Percentiles rank a stretch among this genome's conserved stretches.
phyloP scores from a whole-genome alignment of 306 rosid genomes.

The Elaeagnus macrophylla region DNA sequence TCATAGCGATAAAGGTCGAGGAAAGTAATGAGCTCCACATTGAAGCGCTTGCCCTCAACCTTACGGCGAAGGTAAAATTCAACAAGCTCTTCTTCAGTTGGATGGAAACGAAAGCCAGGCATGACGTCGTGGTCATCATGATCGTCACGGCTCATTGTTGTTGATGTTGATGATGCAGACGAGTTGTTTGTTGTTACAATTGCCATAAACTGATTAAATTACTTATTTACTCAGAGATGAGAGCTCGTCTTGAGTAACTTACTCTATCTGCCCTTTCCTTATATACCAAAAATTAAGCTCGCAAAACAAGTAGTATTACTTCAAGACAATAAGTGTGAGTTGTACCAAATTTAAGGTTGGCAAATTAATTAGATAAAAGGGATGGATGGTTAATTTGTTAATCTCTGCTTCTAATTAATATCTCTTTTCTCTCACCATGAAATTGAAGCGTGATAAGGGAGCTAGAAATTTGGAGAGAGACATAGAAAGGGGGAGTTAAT shows the following conservation, averaged over 20 bases:
- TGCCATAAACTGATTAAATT: slow-evolving; percentile 48
- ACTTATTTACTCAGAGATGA: neutral
- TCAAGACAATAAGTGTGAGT: no score
- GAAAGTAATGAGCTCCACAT: slow-evolving; percentile 95
- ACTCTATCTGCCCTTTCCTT: no score
- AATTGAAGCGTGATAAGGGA: neutral
- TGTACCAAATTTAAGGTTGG: no score
- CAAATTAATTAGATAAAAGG: no score
- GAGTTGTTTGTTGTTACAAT: slow-evolving; percentile 35
- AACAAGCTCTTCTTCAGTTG: slow-evolving; percentile 89
- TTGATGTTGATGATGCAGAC: slow-evolving; percentile 2
- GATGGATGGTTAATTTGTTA: no score
- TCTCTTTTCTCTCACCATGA: no score
- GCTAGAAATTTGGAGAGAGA: slow-evolving; percentile 4
- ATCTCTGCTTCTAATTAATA: neutral
- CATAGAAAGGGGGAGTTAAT: slow-evolving; percentile 26
- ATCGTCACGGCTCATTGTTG: slow-evolving; percentile 1
- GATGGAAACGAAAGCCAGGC: slow-evolving; percentile 98
- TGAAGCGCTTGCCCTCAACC: slow-evolving; percentile 99
- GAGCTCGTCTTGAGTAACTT: no score
- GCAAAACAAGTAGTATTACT: no score
- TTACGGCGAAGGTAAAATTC: slow-evolving; percentile 99
- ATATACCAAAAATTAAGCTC: no score
- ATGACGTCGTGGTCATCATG: slow-evolving; percentile 70
- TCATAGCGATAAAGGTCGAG: slow-evolving; percentile 99